These are phyloP conservation scores for Penicillium fimorum DNA, from an alignment of 495 filamentous ascomycete genomes.

Conservation along the genomic window DNA sequence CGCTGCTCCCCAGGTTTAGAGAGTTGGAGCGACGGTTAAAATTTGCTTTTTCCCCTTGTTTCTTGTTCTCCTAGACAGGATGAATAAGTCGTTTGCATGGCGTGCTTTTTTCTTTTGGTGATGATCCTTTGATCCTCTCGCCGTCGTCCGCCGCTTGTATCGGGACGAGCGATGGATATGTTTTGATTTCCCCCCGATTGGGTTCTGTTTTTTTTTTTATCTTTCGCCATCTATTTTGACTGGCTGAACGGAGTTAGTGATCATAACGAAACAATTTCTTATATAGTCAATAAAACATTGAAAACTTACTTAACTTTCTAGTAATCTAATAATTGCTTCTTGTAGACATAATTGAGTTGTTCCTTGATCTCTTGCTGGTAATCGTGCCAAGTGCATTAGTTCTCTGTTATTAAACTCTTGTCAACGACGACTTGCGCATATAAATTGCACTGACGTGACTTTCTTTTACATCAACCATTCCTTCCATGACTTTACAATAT, in stretches of 20 bases:
- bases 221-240: slow-evolving; percentile 18
- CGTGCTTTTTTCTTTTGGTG: slow-evolving; percentile 32
- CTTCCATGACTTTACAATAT: too few species aligned
- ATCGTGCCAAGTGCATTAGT: too few species aligned
- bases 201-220: slow-evolving; percentile 16
- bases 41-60: slow-evolving; percentile 31
- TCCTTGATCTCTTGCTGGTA: background rate
- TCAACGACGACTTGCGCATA: too few species aligned
- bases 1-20: slow-evolving; percentile 34
- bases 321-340: background rate
- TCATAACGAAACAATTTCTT: slow-evolving; percentile 13
- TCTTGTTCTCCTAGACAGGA: slow-evolving; percentile 17
- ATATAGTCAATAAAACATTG: slow-evolving; percentile 17
- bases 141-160: slow-evolving; percentile 24
- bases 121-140: slow-evolving; percentile 22
- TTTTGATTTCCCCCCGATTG: slow-evolving; percentile 20
- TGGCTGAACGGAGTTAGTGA: slow-evolving; percentile 19
- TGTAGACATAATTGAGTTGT: background rate
- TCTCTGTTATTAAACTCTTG: too few species aligned
- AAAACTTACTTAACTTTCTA: background rate
- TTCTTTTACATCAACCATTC: too few species aligned
- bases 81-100: slow-evolving; percentile 29
- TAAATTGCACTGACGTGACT: too few species aligned
- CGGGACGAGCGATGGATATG: slow-evolving; percentile 28
- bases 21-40: slow-evolving; percentile 13